A percentile compares a stretch with the other conserved stretches of the same genome.
These are phyloP conservation scores for Claviceps digitariae DNA, from an alignment of 2,329 filamentous ascomycete genomes.

Conservation along the genomic window DNA sequence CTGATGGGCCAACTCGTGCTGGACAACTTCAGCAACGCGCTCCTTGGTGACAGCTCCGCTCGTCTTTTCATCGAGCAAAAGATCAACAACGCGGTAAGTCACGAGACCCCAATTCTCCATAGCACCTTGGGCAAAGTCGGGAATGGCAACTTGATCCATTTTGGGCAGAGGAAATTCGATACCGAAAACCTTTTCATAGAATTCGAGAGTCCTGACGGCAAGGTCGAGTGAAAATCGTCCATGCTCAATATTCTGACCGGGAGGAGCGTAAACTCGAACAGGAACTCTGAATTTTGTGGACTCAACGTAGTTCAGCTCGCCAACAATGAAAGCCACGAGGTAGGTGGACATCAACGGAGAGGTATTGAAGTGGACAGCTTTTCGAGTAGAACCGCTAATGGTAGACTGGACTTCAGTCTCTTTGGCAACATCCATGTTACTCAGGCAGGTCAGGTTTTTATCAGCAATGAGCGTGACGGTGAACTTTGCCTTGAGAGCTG, in stretches of 20 bases:
- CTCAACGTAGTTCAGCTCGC: conserved; percentile 88
- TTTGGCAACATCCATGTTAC: conserved; percentile 88
- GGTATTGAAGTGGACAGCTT: conserved; percentile 83
- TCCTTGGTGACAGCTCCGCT: conserved; percentile 84
- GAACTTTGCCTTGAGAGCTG: conserved; percentile 83
- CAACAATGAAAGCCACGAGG: conserved; percentile 83
- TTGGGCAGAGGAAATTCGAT: conserved; percentile 46
- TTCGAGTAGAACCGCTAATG: conserved; percentile 33
- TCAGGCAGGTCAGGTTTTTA: conserved; percentile 78
- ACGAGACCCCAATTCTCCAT: conserved; percentile 99
- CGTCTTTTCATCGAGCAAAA: conserved; percentile 83
- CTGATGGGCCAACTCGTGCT: conserved; percentile 93
- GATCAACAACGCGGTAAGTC: conserved; percentile 73
- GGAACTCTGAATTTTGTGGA: conserved; percentile 84
- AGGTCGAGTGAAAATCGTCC: conserved; percentile 83
- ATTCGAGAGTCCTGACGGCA: conserved; percentile 76
- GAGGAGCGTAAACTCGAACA: conserved; percentile 85
- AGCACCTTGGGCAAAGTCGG: conserved; percentile 86
- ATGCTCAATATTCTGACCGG: conserved; percentile 79
- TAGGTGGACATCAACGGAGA: conserved; percentile 95
- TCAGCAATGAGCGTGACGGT: conserved; percentile 85
- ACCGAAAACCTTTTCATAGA: conserved; percentile 73
- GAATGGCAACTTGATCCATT: conserved; percentile 68
- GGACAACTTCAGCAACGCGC: conserved; percentile 85
- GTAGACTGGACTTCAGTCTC: conserved; percentile 49